Percentiles rank a stretch among this genome's conserved stretches.
Evolutionary conservation across 805 yeast genomes (phyloP).

Genomic region (Kazachstania viticola): DNA sequence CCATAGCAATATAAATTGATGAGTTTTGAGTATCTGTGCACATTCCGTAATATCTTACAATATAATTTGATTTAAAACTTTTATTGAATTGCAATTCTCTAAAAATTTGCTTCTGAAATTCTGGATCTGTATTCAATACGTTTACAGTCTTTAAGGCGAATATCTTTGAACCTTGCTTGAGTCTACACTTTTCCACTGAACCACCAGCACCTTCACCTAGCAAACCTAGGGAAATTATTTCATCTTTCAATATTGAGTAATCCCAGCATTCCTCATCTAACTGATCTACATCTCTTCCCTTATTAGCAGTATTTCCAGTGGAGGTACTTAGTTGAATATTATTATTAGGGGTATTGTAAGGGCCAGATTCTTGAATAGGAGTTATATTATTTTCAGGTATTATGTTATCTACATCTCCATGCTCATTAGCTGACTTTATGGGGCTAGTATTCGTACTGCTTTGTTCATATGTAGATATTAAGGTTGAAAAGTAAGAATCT

Average conservation of each 20-base stretch:
- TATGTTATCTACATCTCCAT: neutral
- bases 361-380: neutral
- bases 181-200: slow-evolving; percentile 66
- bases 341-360: neutral
- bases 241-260: slow-evolving; percentile 35
- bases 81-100: slow-evolving; percentile 85
- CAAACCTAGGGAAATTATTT: slow-evolving; percentile 55
- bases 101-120: slow-evolving; percentile 77
- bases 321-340: too few relatives aligned
- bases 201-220: slow-evolving; percentile 97
- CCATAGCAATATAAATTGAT: slow-evolving; percentile 91
- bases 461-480: slow-evolving; percentile 16
- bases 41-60: slow-evolving; percentile 89
- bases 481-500: slow-evolving; percentile 18
- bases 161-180: slow-evolving; percentile 45
- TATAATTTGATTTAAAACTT: slow-evolving; percentile 69
- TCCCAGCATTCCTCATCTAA: slow-evolving; percentile 73
- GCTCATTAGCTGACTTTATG: slow-evolving; percentile 1
- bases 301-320: too few relatives aligned
- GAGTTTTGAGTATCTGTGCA: slow-evolving; percentile 66
- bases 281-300: slow-evolving; percentile 41
- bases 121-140: slow-evolving; percentile 50
- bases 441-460: slow-evolving; percentile 9
- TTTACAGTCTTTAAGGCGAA: slow-evolving; percentile 66
- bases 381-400: too few relatives aligned